phyloP scores from a whole-genome alignment of 2,329 filamentous ascomycete species.

The Aspergillus piperis region DNA sequence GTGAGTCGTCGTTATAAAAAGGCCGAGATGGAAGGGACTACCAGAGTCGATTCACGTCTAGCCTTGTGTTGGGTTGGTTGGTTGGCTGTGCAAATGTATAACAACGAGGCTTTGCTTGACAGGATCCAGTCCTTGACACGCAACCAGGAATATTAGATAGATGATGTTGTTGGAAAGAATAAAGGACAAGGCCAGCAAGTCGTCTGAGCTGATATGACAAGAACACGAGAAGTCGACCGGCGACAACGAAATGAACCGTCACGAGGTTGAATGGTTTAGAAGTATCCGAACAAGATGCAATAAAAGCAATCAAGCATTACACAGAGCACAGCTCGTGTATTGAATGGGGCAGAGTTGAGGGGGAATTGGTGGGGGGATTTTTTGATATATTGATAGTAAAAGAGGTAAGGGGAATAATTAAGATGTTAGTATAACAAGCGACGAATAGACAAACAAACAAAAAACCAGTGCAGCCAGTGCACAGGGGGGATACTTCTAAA shows the following conservation, averaged over 20 bases:
- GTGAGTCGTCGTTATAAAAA: constrained; percentile 21
- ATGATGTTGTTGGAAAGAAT: constrained; percentile 16
- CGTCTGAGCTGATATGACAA: constrained; percentile 28
- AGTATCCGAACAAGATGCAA: constrained; percentile 29
- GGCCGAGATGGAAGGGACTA: constrained; percentile 25
- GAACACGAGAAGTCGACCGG: constrained; percentile 36
- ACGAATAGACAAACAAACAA: constrained; percentile 50
- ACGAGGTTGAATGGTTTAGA: constrained; percentile 27
- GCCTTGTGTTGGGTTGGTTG: constrained; percentile 17
- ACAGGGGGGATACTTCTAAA: constrained; percentile 42
- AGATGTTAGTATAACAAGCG: constrained; percentile 43
- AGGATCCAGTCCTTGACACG: constrained; percentile 39
- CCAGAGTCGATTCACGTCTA: constrained; percentile 30
- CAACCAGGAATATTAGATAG: constrained; percentile 23
- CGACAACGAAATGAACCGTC: constrained; percentile 30
- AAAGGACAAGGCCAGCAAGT: constrained; percentile 25
- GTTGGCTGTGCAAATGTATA: constrained; percentile 17
- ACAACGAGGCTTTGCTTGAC: constrained; percentile 21
- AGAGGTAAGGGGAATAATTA: constrained; percentile 19
- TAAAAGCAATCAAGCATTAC: constrained; percentile 33
- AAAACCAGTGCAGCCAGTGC: constrained; percentile 42
- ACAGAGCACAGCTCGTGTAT: constrained; percentile 41
- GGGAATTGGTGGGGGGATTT: constrained; percentile 32
- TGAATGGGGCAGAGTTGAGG: constrained; percentile 35
- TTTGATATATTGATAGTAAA: constrained; percentile 21